phyloP scores from a whole-genome alignment of 495 filamentous ascomycete species.

The Rhypophila decipiens region DNA sequence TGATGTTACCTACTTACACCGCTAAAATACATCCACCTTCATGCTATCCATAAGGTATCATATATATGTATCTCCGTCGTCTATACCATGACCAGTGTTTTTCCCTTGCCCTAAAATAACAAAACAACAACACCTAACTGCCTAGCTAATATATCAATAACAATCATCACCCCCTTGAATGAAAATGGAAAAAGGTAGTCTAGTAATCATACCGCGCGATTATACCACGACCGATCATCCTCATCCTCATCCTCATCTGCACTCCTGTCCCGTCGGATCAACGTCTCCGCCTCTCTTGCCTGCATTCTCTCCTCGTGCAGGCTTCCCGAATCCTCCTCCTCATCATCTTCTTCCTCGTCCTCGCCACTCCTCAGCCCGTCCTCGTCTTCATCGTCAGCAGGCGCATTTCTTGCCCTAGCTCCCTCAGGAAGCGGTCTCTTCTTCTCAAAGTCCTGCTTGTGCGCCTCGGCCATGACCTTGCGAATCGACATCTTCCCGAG shows the following conservation, averaged over 20 bases:
- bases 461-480: constrained; percentile 61
- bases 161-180: no score
- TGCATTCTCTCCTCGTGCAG: constrained; percentile 23
- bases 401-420: background rate
- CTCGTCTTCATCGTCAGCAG: constrained; percentile 6
- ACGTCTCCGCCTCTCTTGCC: constrained; percentile 9
- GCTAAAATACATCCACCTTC: no score
- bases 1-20: no score
- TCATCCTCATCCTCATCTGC: constrained; percentile 1
- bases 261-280: constrained; percentile 5
- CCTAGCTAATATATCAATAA: no score
- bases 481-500: constrained; percentile 46
- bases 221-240: background rate
- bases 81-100: no score
- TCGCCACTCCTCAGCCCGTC: constrained; percentile 9
- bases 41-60: no score
- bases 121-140: no score
- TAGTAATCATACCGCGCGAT: no score
- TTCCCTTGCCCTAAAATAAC: no score
- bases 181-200: no score
- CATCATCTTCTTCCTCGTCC: constrained; percentile 28
- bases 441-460: constrained; percentile 84
- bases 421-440: constrained; percentile 42
- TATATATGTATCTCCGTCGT: no score
- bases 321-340: constrained; percentile 27